These are phyloP conservation scores for Talaromyces sp. DNA, from an alignment of 2,329 filamentous ascomycete species.

Conservation along the genomic window DNA sequence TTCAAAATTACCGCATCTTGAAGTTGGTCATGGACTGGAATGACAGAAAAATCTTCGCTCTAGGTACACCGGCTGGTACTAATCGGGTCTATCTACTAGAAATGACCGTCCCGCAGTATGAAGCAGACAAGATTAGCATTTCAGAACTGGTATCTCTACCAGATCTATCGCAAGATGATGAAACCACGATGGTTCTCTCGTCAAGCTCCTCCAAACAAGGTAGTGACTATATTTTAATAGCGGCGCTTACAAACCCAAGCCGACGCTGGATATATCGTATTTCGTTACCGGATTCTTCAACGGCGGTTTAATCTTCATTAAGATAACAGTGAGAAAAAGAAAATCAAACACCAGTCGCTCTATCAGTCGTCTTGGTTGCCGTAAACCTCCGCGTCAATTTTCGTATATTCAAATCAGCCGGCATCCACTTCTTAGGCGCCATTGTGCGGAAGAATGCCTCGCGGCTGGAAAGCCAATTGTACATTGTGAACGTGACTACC, in stretches of 20 bases:
- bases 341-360: not conserved
- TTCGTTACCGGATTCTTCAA: slow-evolving; percentile 20
- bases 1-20: slow-evolving; percentile 29
- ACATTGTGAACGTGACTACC: slow-evolving; percentile 28
- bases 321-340: not conserved
- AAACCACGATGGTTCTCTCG: slow-evolving; percentile 12
- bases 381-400: slow-evolving; percentile 8
- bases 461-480: slow-evolving; percentile 19
- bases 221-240: slow-evolving; percentile 23
- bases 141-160: slow-evolving; percentile 10
- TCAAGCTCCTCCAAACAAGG: not conserved
- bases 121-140: slow-evolving; percentile 7
- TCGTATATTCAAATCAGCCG: slow-evolving; percentile 6
- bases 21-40: slow-evolving; percentile 24
- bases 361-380: slow-evolving; percentile 6
- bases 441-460: slow-evolving; percentile 27
- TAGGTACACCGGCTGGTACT: slow-evolving; percentile 23
- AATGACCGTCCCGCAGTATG: slow-evolving; percentile 19
- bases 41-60: slow-evolving; percentile 25
- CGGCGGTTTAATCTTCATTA: slow-evolving; percentile 17
- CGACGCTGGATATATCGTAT: slow-evolving; percentile 24
- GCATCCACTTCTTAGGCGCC: slow-evolving; percentile 15
- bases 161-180: slow-evolving; percentile 16
- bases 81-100: slow-evolving; percentile 26
- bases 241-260: slow-evolving; percentile 23